Evolutionary conservation across 495 filamentous ascomycete genomes (phyloP), one percentile per base, ranked within the genome.

Genomic region (Aspergillus saccharolyticus): DNA sequence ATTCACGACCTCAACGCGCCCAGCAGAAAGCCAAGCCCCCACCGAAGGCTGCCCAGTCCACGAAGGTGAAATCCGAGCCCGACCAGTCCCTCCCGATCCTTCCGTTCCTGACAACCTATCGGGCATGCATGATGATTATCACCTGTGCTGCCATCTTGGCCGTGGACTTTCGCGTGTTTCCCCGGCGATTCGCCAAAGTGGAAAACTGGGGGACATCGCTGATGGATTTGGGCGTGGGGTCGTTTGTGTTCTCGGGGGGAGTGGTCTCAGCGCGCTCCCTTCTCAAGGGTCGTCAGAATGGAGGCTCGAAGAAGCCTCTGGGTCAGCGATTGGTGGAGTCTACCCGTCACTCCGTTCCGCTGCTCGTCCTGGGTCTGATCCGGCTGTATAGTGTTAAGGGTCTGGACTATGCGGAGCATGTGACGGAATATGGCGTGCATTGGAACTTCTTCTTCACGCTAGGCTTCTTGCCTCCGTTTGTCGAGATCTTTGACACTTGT

Each of bases 361-460:
- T 99, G 4, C 76, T 97, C 0, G 77, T 87, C 0, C 77, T 99
- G 16, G 94, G 94, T 18, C 59, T 96, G 43, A 77, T 94, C 52
- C 83, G 94, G 20, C 73, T 97, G 17, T 86, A 87, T 54, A 96
- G 84, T 63, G 92, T 97, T 64, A 99, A 97, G 72, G 89, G 90
- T 10, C 75, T 96, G 20, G 91, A 97, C 66, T 97, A 97, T 67
- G 91, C 91, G 2, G 94, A 97, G 69, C 94, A 99, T 73, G 91
- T 97, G 39, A 93, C 90, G 1, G 94, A 99, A 63, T 99, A 99
- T 64, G 94, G 94, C 28, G 90, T 97, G 12, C 94, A 99, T 70
- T 99, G 94, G 94, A 99, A 99, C 70, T 99, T 99, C 71, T 99
- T 99, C 77, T 97, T 99, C 72, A 99, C 94, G 0, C 75, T 99